phyloP scores from a whole-genome alignment of 2,329 filamentous ascomycete genomes.

The Ceratocystis smalleyi region DNA sequence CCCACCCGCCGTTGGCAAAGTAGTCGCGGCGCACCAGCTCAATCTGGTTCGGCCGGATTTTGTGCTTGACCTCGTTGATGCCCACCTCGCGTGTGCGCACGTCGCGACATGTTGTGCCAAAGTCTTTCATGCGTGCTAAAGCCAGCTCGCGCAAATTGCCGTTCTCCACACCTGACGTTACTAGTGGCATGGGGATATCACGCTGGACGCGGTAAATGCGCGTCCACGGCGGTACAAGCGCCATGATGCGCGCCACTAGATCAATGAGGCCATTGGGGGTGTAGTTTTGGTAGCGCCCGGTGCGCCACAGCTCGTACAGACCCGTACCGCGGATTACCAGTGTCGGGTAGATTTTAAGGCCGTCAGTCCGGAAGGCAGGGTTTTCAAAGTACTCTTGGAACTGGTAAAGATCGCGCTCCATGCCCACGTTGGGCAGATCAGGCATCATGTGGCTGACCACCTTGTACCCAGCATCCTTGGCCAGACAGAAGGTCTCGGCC shows the following conservation, averaged over 20 bases:
- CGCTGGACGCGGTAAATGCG: constrained; percentile 96
- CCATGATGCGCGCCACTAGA: constrained; percentile 87
- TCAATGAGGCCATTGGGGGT: constrained; percentile 94
- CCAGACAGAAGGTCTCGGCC: constrained; percentile 89
- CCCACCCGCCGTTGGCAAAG: constrained; percentile 89
- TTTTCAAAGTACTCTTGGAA: constrained; percentile 98
- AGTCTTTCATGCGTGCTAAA: constrained; percentile 96
- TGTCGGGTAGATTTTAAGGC: constrained; percentile 94
- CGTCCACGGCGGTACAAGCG: constrained; percentile 91
- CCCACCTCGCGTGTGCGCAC: constrained; percentile 93
- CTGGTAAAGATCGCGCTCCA: constrained; percentile 93
- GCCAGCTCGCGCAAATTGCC: constrained; percentile 89
- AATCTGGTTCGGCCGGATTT: constrained; percentile 89
- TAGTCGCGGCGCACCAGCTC: constrained; percentile 92
- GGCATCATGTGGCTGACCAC: constrained; percentile 99
- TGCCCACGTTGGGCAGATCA: constrained; percentile 90
- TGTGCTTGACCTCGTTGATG: constrained; percentile 98
- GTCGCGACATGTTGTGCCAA: constrained; percentile 90
- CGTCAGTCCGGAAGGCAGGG: constrained; percentile 88
- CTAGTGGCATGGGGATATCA: constrained; percentile 98
- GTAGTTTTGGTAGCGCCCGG: constrained; percentile 94
- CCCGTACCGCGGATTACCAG: constrained; percentile 93
- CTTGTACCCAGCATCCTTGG: constrained; percentile 97
- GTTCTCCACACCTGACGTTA: constrained; percentile 97
- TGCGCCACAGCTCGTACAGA: constrained; percentile 93